Percentiles rank a stretch among this genome's conserved stretches.
Conservation (phyloP, 1,139 yeast species). For the Wickerhamiella pararugosa region DNA sequence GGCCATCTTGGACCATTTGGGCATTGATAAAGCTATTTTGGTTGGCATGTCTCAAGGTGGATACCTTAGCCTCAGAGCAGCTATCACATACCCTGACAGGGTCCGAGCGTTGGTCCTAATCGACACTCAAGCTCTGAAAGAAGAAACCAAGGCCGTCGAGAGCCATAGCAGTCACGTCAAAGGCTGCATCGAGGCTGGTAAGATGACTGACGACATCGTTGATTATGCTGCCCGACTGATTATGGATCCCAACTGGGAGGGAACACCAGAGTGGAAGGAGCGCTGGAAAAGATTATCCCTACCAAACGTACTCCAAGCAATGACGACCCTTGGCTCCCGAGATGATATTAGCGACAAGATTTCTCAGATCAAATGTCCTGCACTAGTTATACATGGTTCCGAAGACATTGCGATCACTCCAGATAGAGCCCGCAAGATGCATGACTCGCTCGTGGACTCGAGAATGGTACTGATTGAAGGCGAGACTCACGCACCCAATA, state of each 20-base stretch:
- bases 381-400: slow-evolving; percentile 5
- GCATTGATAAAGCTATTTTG: slow-evolving; percentile 1
- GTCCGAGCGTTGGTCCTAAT: slow-evolving; percentile 3
- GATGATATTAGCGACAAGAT: slow-evolving; percentile 2
- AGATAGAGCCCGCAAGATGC: slow-evolving; percentile 2
- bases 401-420: slow-evolving; percentile 1
- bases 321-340: background rate
- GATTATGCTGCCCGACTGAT: background rate
- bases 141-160: background rate
- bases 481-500: slow-evolving; percentile 4
- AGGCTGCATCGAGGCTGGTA: background rate
- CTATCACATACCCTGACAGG: slow-evolving; percentile 2
- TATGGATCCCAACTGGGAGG: slow-evolving; percentile 4
- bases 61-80: slow-evolving; percentile 3
- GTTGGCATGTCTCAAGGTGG: slow-evolving; percentile 7
- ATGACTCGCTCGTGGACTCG: background rate
- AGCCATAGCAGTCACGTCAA: background rate
- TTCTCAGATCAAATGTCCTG: background rate
- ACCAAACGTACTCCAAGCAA: background rate
- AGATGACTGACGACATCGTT: background rate
- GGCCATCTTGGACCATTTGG: slow-evolving; percentile 1
- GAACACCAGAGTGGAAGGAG: slow-evolving; percentile 1
- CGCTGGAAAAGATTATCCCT: background rate
- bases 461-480: slow-evolving; percentile 3
- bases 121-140: slow-evolving; percentile 2